phyloP scores from a whole-genome alignment of 352 stramenopile species.

The Plasmopara muralis region DNA sequence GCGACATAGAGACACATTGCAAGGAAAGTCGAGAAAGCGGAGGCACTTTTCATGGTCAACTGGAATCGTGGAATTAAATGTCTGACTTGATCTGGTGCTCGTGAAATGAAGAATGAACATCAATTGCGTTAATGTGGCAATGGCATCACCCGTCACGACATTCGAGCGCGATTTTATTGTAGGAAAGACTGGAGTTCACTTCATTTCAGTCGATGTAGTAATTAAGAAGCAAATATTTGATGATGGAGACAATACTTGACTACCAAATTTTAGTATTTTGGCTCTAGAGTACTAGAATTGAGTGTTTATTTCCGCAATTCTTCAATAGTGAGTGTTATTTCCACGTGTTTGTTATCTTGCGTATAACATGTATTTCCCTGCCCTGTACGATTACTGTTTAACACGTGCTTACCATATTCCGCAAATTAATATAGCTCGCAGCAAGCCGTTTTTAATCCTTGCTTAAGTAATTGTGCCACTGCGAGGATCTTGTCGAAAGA shows the following conservation, averaged over 20 bases:
- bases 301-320: constrained; percentile 39
- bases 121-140: background rate
- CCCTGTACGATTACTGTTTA: too few relatives aligned
- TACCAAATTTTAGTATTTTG: background rate
- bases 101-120: constrained; percentile 6
- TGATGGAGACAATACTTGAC: background rate
- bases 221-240: background rate
- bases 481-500: too few relatives aligned
- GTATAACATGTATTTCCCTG: too few relatives aligned
- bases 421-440: too few relatives aligned
- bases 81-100: constrained; percentile 1
- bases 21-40: constrained; percentile 11
- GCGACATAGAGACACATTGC: constrained; percentile 11
- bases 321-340: too few relatives aligned
- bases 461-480: too few relatives aligned
- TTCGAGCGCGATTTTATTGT: too few relatives aligned
- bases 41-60: constrained; percentile 13
- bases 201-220: background rate
- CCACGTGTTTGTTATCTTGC: too few relatives aligned
- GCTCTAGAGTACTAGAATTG: constrained; percentile 49
- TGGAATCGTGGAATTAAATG: background rate
- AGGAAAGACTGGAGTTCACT: background rate
- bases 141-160: constrained; percentile 8
- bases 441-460: too few relatives aligned
- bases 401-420: too few relatives aligned